phyloP scores from a whole-genome alignment of 2,329 filamentous ascomycete genomes.

The Drechslerella stenobrocha region DNA sequence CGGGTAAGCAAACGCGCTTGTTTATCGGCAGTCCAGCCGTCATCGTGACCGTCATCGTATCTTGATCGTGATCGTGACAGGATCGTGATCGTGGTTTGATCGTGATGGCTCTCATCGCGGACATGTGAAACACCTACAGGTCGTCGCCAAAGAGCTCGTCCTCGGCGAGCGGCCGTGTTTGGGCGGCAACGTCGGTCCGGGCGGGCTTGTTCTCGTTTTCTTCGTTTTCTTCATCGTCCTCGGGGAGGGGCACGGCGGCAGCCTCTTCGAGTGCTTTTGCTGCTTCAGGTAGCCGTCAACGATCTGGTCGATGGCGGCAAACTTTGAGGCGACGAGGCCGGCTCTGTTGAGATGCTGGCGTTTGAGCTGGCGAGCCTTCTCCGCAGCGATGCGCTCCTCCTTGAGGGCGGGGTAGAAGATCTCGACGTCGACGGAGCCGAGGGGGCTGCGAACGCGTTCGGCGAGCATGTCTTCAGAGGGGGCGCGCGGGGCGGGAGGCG shows the following conservation, averaged over 20 bases:
- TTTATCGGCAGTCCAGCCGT: slow-evolving; percentile 8
- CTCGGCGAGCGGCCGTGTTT: no score
- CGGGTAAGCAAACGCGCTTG: slow-evolving; percentile 10
- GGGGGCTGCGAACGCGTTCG: slow-evolving; percentile 37
- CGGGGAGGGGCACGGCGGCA: slow-evolving; percentile 24
- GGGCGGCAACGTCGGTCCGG: no score
- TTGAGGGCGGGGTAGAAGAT: slow-evolving; percentile 42
- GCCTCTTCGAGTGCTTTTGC: slow-evolving; percentile 18
- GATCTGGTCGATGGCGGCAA: slow-evolving; percentile 37
- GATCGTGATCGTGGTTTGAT: no score
- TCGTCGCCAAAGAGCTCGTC: no score
- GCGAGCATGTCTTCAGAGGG: slow-evolving; percentile 26
- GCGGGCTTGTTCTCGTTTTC: slow-evolving; percentile 8
- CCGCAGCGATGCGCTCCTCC: slow-evolving; percentile 37
- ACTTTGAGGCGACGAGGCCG: slow-evolving; percentile 20
- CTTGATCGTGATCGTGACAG: no score
- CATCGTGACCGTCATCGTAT: no score
- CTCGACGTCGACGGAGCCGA: slow-evolving; percentile 43
- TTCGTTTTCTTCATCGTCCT: slow-evolving; percentile 20
- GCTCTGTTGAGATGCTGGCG: slow-evolving; percentile 1
- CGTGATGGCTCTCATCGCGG: no score
- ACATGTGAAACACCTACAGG: no score
- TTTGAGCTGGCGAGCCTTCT: slow-evolving; percentile 23
- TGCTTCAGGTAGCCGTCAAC: slow-evolving; percentile 33
- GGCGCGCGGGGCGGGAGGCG: slow-evolving; percentile 15